Evolutionary conservation across 176 grass and related monocot genomes (phyloP).

Genomic region (Triticum monococcum): DNA sequence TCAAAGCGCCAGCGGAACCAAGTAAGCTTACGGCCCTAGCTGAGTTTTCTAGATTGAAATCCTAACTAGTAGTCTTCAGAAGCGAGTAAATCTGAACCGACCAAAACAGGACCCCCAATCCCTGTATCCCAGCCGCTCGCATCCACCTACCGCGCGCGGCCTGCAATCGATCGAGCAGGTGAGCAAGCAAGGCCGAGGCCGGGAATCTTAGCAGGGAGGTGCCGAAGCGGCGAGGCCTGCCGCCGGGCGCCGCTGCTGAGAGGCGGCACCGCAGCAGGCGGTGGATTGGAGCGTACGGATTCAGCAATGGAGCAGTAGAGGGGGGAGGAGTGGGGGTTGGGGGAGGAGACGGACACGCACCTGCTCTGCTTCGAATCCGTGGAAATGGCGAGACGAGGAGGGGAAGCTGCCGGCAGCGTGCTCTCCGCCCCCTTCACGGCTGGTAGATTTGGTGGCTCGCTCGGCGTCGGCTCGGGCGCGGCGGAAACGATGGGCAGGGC

Average conservation of each 20-base stretch:
- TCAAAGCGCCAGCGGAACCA: background rate
- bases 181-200: background rate
- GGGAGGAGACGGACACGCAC: background rate
- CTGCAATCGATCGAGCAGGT: background rate
- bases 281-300: background rate
- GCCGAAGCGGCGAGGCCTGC: background rate
- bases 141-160: background rate
- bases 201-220: background rate
- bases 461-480: background rate
- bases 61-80: background rate
- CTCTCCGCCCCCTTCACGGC: background rate
- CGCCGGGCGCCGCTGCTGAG: background rate
- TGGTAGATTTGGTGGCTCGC: background rate
- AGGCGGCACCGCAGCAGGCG: background rate
- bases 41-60: background rate
- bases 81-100: background rate
- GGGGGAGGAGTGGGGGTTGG: background rate
- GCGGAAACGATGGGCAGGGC: background rate
- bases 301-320: background rate
- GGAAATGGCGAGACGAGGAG: background rate
- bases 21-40: background rate
- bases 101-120: background rate
- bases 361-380: background rate
- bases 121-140: background rate
- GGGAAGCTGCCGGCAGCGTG: background rate